Evolutionary conservation across 2,329 filamentous ascomycete genomes (phyloP), one percentile per base, ranked within the genome.

Genomic region (Clarireedia hainanense): DNA sequence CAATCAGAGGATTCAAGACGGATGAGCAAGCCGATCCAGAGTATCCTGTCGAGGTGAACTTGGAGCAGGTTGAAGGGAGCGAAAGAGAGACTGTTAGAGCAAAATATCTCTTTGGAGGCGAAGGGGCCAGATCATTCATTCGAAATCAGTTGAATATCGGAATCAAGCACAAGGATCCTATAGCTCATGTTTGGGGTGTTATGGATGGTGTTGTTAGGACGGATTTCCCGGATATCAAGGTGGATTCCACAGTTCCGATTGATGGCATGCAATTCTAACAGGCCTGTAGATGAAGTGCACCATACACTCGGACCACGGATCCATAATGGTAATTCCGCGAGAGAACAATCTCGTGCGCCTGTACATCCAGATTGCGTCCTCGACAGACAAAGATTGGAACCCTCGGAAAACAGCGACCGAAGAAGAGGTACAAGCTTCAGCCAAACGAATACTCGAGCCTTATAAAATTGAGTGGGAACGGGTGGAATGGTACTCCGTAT

Each of bases 21-120:
- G 77, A 85, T 60, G 76, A 81, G 62, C 73, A 76, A 43, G 68
- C 66, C 4, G 74, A 84, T 61, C 68, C 76, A 1, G 80, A 83
- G 24, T 95, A 94, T 67, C 91, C 91, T 0, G 88, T 96, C 1
- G 80, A 88, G 61, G 90, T 96, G 27, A 78, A 84, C 57, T 73
- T 96, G 48, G 82, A 86, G 67, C 87, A 91, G 64, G 77, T 91
- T 14, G 87, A 95, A 65, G 88, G 88, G 30, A 81, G 81, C 23
- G 74, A 84, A 45, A 82, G 81, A 30, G 87, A 95, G 72, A 91
- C 74, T 0, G 71, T 89, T 12, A 77, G 79, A 47, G 77, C 85
- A 26, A 89, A 86, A 67, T 88, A 89, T 60, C 72, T 90, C 4
- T 85, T 90, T 58, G 80, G 86, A 27, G 85, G 83, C 5, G 86